Evolutionary conservation across 176 grass and related monocot genomes (phyloP), one percentile per base, ranked within the genome.

Genomic region (Oryza officinalis): DNA sequence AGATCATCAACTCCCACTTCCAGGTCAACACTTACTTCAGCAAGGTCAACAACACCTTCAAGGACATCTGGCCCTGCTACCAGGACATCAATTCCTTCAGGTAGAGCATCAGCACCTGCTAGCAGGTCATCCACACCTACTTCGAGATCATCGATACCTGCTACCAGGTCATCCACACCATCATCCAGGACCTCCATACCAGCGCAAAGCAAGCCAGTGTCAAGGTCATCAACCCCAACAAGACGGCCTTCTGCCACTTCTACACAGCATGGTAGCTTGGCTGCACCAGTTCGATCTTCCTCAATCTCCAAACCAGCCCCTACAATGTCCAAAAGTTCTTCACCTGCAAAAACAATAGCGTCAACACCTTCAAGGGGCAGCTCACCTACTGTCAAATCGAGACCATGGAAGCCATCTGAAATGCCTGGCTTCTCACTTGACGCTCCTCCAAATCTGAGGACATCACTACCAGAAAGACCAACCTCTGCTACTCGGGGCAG

Each of bases 341-440:
- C 82, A 74, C 72, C 77, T 22, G 59, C 80, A 30, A 78, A 73
- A 61, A 86, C 84, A 41, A 35, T 71, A 71, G 75, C 20, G 0
- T 64, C 80, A 71, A 68, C 76, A 71, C 80, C 90, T 71, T 85
- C 87, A 80, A 78, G 85, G 75, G 89, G 93, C 61, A 92, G 85
- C 73, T 98, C 96, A 61, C 91, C 93, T n/a, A 95, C 85, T 49
- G 87, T 96, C 63, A 95, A 86, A 84, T 95, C 96, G 71, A 92
- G 89, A 76, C 72, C 96, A 87, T 92, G 91, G 93, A 98, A 94
- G 67, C 96, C 96, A 46, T 90, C 91, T 67, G 91, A 95, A 73
- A 94, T 95, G 87, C 93, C 96, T 13, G 93, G 89, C n/a, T 95
- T 95, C 70, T 92, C 87, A 10, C 93, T 95, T 80, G 89, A 96